Percentiles rank a stretch among this genome's conserved stretches.
phyloP scores from a whole-genome alignment of 495 filamentous ascomycete species.

The Chaetomium tenue region DNA sequence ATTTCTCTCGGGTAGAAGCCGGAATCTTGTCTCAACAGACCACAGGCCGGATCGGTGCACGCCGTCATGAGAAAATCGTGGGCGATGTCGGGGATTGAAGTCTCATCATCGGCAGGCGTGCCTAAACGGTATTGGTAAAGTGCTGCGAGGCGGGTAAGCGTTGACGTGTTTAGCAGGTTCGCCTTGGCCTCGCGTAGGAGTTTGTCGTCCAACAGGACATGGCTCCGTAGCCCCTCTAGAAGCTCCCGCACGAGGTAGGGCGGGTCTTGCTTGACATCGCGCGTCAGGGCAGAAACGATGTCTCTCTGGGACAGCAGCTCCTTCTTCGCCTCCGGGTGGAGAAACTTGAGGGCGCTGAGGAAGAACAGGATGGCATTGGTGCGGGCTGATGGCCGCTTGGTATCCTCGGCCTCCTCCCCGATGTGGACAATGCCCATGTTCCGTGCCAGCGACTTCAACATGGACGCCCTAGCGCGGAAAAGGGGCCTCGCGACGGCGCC shows the following conservation, averaged over 20 bases:
- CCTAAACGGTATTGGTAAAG: conserved; percentile 63
- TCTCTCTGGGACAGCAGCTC: conserved; percentile 74
- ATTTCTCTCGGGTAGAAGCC: conserved; percentile 73
- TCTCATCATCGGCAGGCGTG: conserved; percentile 24
- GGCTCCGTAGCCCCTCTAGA: conserved; percentile 59
- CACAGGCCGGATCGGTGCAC: conserved; percentile 67
- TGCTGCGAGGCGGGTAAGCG: conserved; percentile 65
- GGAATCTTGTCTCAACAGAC: conserved; percentile 63
- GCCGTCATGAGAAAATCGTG: conserved; percentile 71
- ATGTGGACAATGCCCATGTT: conserved; percentile 55
- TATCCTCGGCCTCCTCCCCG: conserved; percentile 54
- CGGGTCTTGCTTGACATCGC: conserved; percentile 69
- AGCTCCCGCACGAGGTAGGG: conserved; percentile 67
- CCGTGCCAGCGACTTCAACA: conserved; percentile 67
- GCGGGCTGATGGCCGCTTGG: conserved; percentile 65
- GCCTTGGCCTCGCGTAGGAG: conserved; percentile 69
- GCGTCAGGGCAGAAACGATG: conserved; percentile 64
- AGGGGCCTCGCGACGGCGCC: conserved; percentile 69
- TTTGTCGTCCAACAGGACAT: conserved; percentile 66
- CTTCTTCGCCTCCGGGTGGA: conserved; percentile 65
- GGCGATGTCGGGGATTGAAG: conserved; percentile 56
- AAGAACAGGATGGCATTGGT: conserved; percentile 74
- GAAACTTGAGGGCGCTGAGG: conserved; percentile 67
- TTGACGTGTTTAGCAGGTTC: conserved; percentile 66
- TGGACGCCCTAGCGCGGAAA: conserved; percentile 66